Evolutionary conservation across 345 rosid species (phyloP).

Genomic region (Hibiscus mutabilis): DNA sequence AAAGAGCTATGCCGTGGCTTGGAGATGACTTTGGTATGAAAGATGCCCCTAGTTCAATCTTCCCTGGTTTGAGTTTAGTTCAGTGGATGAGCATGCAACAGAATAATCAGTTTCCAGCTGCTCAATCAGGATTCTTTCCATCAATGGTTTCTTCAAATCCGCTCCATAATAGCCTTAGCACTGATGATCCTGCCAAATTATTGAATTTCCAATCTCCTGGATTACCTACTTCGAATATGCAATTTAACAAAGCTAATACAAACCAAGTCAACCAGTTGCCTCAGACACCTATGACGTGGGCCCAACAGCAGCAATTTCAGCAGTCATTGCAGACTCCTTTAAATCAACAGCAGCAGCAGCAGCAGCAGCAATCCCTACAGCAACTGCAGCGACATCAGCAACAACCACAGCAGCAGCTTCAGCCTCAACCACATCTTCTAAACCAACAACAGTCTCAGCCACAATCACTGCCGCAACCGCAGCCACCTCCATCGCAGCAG

Average conservation of each 20-base stretch:
- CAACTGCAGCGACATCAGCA: slow-evolving; percentile 24
- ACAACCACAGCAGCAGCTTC: slow-evolving; percentile 9
- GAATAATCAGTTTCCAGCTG: slow-evolving; percentile 56
- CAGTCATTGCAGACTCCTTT: slow-evolving; percentile 33
- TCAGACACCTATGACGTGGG: slow-evolving; percentile 47
- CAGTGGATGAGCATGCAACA: slow-evolving; percentile 99
- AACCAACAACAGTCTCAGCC: slow-evolving; percentile 20
- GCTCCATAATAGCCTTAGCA: slow-evolving; percentile 45
- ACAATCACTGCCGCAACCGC: slow-evolving; percentile 23
- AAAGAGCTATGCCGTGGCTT: slow-evolving; percentile 95
- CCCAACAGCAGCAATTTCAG: slow-evolving; percentile 65
- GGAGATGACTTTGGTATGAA: slow-evolving; percentile 91
- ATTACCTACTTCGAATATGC: slow-evolving; percentile 39
- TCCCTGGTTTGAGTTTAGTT: slow-evolving; percentile 85
- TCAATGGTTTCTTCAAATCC: slow-evolving; percentile 44
- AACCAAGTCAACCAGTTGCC: slow-evolving; percentile 55
- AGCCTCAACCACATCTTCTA: slow-evolving; percentile 27
- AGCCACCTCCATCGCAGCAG: slow-evolving; percentile 22
- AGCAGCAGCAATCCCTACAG: slow-evolving; percentile 26
- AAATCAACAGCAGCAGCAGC: slow-evolving; percentile 31
- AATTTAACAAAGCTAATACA: slow-evolving; percentile 53
- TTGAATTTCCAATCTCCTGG: slow-evolving; percentile 76
- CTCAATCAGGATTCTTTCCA: slow-evolving; percentile 58
- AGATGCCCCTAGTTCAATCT: slow-evolving; percentile 64
- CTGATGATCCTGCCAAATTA: slow-evolving; percentile 75